Percentiles rank a stretch among this genome's conserved stretches.
Evolutionary conservation across 140 eudicot species (phyloP).

Genomic region (Senecio squalidus): DNA sequence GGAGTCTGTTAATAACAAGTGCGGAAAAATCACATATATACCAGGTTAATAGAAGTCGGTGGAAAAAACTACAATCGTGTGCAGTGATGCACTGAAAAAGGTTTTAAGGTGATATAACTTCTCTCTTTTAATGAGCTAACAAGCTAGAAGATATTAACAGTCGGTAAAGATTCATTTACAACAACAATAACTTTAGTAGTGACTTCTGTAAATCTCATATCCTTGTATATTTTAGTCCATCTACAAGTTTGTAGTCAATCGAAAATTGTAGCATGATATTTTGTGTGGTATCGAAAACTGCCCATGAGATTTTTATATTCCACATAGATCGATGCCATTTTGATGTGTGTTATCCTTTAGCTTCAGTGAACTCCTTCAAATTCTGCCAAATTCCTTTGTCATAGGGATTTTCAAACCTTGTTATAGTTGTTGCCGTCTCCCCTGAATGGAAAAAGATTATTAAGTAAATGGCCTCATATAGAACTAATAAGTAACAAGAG

Average conservation of each 20-base stretch:
- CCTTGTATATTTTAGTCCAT: background rate
- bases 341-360: constrained; percentile 15
- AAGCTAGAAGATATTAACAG: constrained; percentile 8
- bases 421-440: constrained; percentile 19
- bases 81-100: background rate
- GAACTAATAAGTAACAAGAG: background rate
- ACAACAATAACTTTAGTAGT: background rate
- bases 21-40: background rate
- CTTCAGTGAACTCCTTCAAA: constrained; percentile 30
- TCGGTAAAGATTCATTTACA: background rate
- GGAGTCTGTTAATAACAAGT: background rate
- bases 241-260: background rate
- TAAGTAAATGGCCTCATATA: background rate
- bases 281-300: background rate
- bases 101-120: background rate
- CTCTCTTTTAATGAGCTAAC: constrained; percentile 4
- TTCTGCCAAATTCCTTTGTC: constrained; percentile 37
- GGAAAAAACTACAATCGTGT: background rate
- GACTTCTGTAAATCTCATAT: background rate
- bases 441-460: constrained; percentile 25
- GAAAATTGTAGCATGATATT: background rate
- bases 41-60: background rate
- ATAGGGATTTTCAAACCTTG: constrained; percentile 33
- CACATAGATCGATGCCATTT: background rate
- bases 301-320: constrained; percentile 3